These are phyloP conservation scores for Hypoxylon subgilvum DNA, from an alignment of 495 filamentous ascomycete genomes.

Conservation along the genomic window DNA sequence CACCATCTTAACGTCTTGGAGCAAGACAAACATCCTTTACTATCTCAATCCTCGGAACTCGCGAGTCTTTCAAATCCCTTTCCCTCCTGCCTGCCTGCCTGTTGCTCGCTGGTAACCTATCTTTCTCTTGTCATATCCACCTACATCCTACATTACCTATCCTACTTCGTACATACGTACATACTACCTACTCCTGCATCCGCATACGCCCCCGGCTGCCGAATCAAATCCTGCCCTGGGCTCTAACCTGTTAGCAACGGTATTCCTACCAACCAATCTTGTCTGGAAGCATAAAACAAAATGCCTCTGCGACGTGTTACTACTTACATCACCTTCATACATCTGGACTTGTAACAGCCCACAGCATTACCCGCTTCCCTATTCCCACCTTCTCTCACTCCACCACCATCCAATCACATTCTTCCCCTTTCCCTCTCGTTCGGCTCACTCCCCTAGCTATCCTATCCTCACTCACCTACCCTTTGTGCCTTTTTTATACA, in stretches of 20 bases:
- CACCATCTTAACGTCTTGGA: conserved; percentile 31
- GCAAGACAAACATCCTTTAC: conserved; percentile 27
- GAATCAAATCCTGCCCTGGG: conserved; percentile 23
- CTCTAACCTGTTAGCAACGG: conserved; percentile 17
- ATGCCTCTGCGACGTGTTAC: conserved; percentile 53
- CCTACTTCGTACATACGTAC: conserved; percentile 44
- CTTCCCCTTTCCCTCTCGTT: conserved; percentile 32
- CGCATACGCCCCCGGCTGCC: conserved; percentile 28
- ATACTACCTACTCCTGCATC: conserved; percentile 30
- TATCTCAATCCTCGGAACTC: conserved; percentile 10
- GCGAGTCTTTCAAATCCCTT: conserved; percentile 23
- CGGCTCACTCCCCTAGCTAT: conserved; percentile 45
- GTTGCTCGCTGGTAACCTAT: conserved; percentile 24
- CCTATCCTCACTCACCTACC: conserved; percentile 45
- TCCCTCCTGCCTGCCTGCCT: conserved; percentile 26
- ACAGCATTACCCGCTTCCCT: conserved; percentile 39
- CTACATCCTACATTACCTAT: conserved; percentile 41
- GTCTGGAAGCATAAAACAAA: conserved; percentile 37
- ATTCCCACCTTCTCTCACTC: conserved; percentile 29
- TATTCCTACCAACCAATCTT: conserved; percentile 27
- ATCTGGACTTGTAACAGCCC: conserved; percentile 41
- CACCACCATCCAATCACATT: conserved; percentile 38
- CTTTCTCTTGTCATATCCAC: conserved; percentile 34
- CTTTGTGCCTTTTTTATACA: conserved; percentile 39
- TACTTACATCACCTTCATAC: conserved; percentile 41